Base-by-base conservation (phyloP, 371 early-diverging fungal species). In the Blakeslea trispora region DNA sequence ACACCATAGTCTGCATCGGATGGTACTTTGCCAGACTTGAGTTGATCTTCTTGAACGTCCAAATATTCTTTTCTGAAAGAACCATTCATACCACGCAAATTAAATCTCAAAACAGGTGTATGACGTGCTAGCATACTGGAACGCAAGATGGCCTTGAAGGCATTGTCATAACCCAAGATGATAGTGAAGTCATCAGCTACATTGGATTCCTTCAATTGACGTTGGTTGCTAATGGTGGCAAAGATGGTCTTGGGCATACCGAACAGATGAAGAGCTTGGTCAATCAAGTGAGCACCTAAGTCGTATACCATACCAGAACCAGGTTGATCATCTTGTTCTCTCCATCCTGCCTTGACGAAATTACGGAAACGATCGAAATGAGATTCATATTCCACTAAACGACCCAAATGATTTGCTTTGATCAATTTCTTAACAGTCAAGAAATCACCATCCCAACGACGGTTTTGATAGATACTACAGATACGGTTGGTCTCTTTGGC, bases 361-460 rank as follows among this genome's bases (percentile, higher is more conserved):
- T 81, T 82, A 31, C 91, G 83, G 77, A 85, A 90, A 32, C 91
- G 77, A 45, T 91, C 91, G 67, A 89, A 89, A 45, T 86, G 83
- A 23, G 83, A 84, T 57, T 90, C 90, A 35, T 84, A 79, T 64
- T 86, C 87, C 11, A 89, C 89, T 1, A 91, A 63, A 50, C 84
- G 74, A 23, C 91, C 91, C 41, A 90, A 63, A 5, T 78, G 76
- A 10, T 68, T 69, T 3, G 66, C 62, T 7, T 64, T 66, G 10
- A 91, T 63, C 18, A 91, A 64, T 34, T 82, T 75, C 55, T 84
- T 79, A 37, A 88, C 77, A 0, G 90, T 90, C 56, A 87, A 68
- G 69, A 90, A 91, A 71, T 91, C 92, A 50, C 88, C 89, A 69
- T 91, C 92, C 85, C 86, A 91, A 45, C 89, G 83, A 45, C 91